Conservation (phyloP, 176 grass and related monocot species). For the Puya raimondii region DNA sequence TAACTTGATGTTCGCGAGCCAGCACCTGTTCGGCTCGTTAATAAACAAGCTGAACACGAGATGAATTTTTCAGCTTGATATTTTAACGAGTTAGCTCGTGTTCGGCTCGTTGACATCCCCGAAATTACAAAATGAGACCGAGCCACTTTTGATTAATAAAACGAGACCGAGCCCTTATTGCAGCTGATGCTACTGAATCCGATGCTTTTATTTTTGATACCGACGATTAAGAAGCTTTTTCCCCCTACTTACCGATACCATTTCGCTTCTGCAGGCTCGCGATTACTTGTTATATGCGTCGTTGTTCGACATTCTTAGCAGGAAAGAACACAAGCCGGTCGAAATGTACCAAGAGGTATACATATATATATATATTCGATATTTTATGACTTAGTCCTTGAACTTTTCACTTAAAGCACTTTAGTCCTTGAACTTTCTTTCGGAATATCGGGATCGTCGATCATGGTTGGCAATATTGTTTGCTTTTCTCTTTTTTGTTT, state of each 20-base stretch:
- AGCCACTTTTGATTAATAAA: background rate
- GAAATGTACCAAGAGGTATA: slow-evolving; percentile 46
- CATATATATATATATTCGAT: too few relatives aligned
- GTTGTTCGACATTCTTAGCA: slow-evolving; percentile 46
- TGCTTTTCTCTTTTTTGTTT: background rate
- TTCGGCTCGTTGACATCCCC: too few relatives aligned
- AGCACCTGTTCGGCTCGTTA: too few relatives aligned
- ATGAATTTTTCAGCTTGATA: too few relatives aligned
- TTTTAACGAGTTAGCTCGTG: too few relatives aligned
- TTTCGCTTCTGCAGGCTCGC: slow-evolving; percentile 30
- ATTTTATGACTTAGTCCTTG: background rate
- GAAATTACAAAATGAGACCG: too few relatives aligned
- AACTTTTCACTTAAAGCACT: too few relatives aligned
- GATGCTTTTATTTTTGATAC: slow-evolving; percentile 1
- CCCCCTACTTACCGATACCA: too few relatives aligned
- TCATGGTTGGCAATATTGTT: background rate
- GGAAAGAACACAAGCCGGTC: slow-evolving; percentile 24
- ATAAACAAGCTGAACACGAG: too few relatives aligned
- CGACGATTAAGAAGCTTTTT: slow-evolving; percentile 2
- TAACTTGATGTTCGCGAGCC: too few relatives aligned
- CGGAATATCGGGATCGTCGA: background rate
- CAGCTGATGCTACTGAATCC: slow-evolving; percentile 1
- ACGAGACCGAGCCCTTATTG: background rate
- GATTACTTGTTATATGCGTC: slow-evolving; percentile 45
- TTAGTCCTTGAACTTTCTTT: too few relatives aligned